Percentiles rank a stretch among this genome's conserved stretches.
Conservation (phyloP, 2,329 filamentous ascomycete species). For the Emergomyces orientalis region DNA sequence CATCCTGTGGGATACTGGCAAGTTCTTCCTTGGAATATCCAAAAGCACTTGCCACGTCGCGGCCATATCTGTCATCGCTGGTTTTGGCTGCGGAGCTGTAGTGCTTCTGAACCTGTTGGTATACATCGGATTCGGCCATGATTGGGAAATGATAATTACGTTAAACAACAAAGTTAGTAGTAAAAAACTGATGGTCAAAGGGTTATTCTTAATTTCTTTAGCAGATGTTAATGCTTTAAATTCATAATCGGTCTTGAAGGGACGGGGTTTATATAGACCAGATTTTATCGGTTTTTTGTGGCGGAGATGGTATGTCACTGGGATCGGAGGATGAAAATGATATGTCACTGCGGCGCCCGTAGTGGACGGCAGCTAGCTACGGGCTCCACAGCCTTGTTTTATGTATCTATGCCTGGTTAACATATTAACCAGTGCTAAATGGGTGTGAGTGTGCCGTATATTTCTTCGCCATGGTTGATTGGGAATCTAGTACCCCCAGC, state of each 20-base stretch:
- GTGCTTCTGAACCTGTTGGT: conserved; percentile 16
- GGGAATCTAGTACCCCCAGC: no score
- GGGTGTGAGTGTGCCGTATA: no score
- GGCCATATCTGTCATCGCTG: conserved; percentile 30
- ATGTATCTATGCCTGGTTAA: not conserved
- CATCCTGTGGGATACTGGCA: conserved; percentile 35
- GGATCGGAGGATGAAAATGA: not conserved
- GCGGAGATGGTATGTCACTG: not conserved
- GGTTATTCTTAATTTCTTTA: not conserved
- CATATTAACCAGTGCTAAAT: no score
- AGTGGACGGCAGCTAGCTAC: not conserved
- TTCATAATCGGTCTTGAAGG: not conserved
- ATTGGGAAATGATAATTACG: not conserved
- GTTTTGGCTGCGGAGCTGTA: conserved; percentile 21
- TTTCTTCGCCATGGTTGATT: no score
- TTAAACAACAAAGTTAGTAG: not conserved
- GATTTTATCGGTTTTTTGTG: not conserved
- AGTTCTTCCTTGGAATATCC: conserved; percentile 46
- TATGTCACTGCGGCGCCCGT: not conserved
- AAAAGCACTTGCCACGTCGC: conserved; percentile 43
- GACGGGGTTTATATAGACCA: not conserved
- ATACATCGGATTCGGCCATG: conserved; percentile 15
- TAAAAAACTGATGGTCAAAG: not conserved
- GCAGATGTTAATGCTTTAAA: not conserved
- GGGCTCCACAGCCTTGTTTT: not conserved